A percentile compares a stretch with the other conserved stretches of the same genome.
Conservation (phyloP, 208 protist species). For the Acanthamoeba polyphaga region DNA sequence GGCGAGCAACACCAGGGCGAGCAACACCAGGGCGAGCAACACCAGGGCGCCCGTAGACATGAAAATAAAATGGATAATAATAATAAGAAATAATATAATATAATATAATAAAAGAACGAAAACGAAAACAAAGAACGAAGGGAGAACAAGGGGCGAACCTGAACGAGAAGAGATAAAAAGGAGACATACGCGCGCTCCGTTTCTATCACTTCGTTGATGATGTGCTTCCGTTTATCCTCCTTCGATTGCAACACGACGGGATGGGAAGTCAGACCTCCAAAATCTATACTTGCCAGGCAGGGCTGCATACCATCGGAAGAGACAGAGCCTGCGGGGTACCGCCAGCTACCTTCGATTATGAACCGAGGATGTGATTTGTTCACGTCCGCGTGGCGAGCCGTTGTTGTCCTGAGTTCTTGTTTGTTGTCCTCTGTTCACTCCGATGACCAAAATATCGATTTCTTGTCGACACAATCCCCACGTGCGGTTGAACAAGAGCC, state of each 20-base stretch:
- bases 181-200: constrained; percentile 59
- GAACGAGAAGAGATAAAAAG: constrained; percentile 24
- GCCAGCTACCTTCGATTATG: too few species aligned
- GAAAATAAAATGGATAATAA: neutral
- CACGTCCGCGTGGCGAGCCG: too few species aligned
- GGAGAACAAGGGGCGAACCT: neutral
- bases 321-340: too few species aligned
- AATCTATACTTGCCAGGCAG: too few species aligned
- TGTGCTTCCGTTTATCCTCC: constrained; percentile 52
- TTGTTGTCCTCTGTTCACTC: too few species aligned
- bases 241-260: neutral
- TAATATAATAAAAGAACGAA: neutral
- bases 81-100: neutral
- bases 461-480: too few species aligned
- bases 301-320: too few species aligned
- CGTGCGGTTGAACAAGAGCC: too few species aligned
- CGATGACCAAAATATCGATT: too few species aligned
- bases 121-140: neutral
- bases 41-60: neutral
- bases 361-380: too few species aligned
- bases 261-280: neutral
- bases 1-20: neutral
- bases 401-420: too few species aligned
- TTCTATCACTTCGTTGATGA: constrained; percentile 54
- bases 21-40: neutral